A percentile compares a stretch with the other conserved stretches of the same genome.
These are phyloP conservation scores for Dissoconium aciculare DNA, from an alignment of 2,329 filamentous ascomycete species.

Conservation along the genomic window DNA sequence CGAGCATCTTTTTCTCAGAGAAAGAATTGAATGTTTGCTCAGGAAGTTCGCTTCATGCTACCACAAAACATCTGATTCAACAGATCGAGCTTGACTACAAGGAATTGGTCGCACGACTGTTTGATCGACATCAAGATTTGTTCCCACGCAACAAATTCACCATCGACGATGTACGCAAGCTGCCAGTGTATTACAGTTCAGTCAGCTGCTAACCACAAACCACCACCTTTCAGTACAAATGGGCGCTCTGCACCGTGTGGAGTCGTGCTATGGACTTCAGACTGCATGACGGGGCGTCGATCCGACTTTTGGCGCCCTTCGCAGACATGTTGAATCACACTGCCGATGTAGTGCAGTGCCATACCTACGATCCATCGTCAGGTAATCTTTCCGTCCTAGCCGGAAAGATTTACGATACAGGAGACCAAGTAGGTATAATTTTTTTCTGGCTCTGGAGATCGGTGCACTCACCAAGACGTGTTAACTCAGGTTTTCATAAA, in stretches of 20 bases:
- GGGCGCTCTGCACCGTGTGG: not conserved
- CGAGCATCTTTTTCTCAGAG: not conserved
- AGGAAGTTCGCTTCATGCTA: not conserved
- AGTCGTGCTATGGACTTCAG: not conserved
- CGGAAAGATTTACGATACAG: not conserved
- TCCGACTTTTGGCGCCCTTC: constrained; percentile 1
- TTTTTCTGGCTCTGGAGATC: not conserved
- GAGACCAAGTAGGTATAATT: not conserved
- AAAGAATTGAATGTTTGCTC: not conserved
- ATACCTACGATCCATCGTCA: not conserved
- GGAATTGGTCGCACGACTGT: not conserved
- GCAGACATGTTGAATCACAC: constrained; percentile 1
- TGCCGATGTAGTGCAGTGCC: not conserved
- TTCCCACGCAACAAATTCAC: not conserved
- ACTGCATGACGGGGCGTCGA: not conserved
- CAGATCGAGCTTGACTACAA: not conserved
- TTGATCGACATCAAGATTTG: not conserved
- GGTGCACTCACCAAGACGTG: not conserved
- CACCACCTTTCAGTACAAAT: not conserved
- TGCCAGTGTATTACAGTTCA: not conserved
- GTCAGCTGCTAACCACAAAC: not conserved
- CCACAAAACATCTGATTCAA: not conserved
- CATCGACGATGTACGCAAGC: not conserved
- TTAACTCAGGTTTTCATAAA: not conserved
- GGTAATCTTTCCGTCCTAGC: not conserved